Conservation (phyloP, 140 eudicot species). For the Artemisia princeps region DNA sequence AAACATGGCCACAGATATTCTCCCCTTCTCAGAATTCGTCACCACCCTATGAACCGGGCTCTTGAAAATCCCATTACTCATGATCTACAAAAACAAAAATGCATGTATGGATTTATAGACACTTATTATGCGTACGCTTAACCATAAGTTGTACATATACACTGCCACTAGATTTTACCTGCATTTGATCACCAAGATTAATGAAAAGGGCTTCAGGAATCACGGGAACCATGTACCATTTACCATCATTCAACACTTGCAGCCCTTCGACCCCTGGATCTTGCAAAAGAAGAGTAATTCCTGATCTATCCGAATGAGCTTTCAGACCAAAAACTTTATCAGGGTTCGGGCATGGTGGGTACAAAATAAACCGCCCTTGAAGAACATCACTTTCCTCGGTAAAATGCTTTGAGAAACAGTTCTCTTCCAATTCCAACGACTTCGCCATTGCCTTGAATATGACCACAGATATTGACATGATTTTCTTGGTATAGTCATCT, state of each 20-base stretch:
- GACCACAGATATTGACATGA: slow-evolving; percentile 5
- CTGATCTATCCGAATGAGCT: slow-evolving; percentile 54
- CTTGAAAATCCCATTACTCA: slow-evolving; percentile 67
- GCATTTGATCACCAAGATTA: slow-evolving; percentile 52
- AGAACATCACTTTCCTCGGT: slow-evolving; percentile 29
- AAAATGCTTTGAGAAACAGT: slow-evolving; percentile 29
- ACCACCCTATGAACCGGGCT: slow-evolving; percentile 62
- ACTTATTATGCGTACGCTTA: too few relatives aligned
- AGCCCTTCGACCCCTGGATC: slow-evolving; percentile 53
- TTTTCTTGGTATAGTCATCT: slow-evolving; percentile 30
- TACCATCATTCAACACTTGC: slow-evolving; percentile 48
- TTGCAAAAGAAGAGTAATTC: slow-evolving; percentile 50
- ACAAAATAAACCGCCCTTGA: slow-evolving; percentile 46
- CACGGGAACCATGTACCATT: slow-evolving; percentile 57
- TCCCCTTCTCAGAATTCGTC: slow-evolving; percentile 40
- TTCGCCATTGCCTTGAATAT: slow-evolving; percentile 51
- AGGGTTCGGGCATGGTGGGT: slow-evolving; percentile 53
- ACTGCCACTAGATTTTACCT: slow-evolving; percentile 32
- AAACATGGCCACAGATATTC: slow-evolving; percentile 46
- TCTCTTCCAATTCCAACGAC: slow-evolving; percentile 44
- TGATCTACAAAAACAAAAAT: slow-evolving; percentile 34
- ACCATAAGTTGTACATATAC: too few relatives aligned
- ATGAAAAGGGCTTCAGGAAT: slow-evolving; percentile 46
- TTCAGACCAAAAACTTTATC: slow-evolving; percentile 42
- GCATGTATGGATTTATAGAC: too few relatives aligned